These are phyloP conservation scores for Rosellinia necatrix DNA, from an alignment of 2,329 filamentous ascomycete genomes.

Conservation along the genomic window DNA sequence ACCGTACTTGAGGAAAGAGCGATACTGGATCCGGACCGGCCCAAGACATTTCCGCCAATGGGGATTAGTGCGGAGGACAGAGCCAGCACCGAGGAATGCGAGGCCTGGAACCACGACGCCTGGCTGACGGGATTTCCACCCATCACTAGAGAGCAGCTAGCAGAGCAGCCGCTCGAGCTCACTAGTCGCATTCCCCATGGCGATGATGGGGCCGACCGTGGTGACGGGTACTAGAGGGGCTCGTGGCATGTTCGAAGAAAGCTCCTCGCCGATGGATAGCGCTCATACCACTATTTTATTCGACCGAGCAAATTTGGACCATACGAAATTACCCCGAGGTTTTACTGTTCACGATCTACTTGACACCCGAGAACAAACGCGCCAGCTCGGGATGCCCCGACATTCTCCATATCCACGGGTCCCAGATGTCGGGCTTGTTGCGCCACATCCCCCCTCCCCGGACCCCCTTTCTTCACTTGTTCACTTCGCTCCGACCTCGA, in stretches of 20 bases:
- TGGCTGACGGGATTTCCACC: constrained; percentile 35
- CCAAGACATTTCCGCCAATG: constrained; percentile 28
- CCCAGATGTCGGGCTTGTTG: background rate
- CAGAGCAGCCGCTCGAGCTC: constrained; percentile 27
- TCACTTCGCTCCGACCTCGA: background rate
- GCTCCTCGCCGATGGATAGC: background rate
- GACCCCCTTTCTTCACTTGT: background rate
- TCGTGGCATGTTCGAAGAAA: constrained; percentile 24
- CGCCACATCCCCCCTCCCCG: background rate
- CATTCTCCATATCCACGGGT: background rate
- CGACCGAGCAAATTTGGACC: background rate
- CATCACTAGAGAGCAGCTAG: constrained; percentile 25
- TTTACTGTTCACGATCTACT: background rate
- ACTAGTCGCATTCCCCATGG: constrained; percentile 29
- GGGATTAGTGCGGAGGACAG: constrained; percentile 38
- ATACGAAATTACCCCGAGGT: background rate
- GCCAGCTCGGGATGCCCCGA: background rate
- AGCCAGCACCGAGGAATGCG: constrained; percentile 19
- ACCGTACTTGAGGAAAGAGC: constrained; percentile 38
- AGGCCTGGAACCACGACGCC: constrained; percentile 30
- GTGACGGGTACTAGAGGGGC: constrained; percentile 5
- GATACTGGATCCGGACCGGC: constrained; percentile 23
- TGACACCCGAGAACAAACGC: background rate
- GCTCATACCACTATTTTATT: background rate
- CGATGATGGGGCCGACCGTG: constrained; percentile 34